phyloP scores from a whole-genome alignment of 148 eudicot species.

The Selenicereus undatus region DNA sequence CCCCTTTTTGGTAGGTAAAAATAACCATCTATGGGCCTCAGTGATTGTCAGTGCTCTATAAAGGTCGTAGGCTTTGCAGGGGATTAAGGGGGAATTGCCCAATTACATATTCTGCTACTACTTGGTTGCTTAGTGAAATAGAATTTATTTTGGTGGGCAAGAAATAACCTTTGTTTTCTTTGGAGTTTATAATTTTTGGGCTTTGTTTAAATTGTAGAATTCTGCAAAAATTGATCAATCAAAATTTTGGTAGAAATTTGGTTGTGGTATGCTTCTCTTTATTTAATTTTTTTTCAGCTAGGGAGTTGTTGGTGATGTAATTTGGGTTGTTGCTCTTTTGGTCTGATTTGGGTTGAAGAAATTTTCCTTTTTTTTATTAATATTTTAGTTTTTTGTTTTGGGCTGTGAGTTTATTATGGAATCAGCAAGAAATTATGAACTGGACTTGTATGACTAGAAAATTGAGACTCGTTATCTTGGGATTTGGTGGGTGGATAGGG shows the following conservation, averaged over 20 bases:
- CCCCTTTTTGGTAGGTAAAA: too few relatives aligned
- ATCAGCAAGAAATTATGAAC: not conserved
- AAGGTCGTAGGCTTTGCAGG: too few relatives aligned
- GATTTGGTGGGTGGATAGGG: not conserved
- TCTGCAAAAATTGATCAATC: not conserved
- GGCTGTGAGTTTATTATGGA: not conserved
- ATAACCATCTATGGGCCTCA: too few relatives aligned
- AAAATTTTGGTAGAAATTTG: not conserved
- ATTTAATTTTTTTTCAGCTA: not conserved
- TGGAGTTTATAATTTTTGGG: not conserved
- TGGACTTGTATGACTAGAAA: not conserved
- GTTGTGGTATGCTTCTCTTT: not conserved
- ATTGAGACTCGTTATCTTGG: not conserved
- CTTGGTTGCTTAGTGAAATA: too few relatives aligned
- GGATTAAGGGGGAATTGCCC: too few relatives aligned
- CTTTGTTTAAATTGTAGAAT: not conserved
- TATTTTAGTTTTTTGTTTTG: not conserved
- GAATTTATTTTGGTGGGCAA: too few relatives aligned
- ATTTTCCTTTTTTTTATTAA: too few relatives aligned
- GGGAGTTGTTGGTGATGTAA: not conserved
- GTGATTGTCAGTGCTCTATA: too few relatives aligned
- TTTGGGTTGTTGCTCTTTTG: too few relatives aligned
- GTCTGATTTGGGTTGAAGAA: too few relatives aligned
- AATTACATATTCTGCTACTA: too few relatives aligned
- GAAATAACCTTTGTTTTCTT: too few relatives aligned